Percentiles rank a stretch among this genome's conserved stretches.
These are phyloP conservation scores for Sclerotinia minor DNA, from an alignment of 2,329 filamentous ascomycete species.

Conservation along the genomic window DNA sequence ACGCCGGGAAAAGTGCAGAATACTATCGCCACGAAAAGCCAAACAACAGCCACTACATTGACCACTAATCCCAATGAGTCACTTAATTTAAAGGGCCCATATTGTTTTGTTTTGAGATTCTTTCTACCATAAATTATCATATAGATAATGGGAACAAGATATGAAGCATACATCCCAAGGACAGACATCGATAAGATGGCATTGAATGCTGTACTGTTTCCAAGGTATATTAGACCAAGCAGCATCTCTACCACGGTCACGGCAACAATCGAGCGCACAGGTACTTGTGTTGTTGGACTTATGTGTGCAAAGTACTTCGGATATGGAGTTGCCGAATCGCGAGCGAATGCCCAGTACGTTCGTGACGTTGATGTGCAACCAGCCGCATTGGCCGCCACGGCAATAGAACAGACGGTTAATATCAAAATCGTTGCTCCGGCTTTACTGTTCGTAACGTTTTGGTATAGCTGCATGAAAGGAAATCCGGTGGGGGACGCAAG, in stretches of 20 bases:
- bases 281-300: constrained; percentile 40
- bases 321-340: constrained; percentile 45
- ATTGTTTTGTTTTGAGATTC: constrained; percentile 32
- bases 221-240: constrained; percentile 50
- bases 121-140: constrained; percentile 45
- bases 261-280: constrained; percentile 45
- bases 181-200: constrained; percentile 50
- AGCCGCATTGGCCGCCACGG: constrained; percentile 50
- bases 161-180: constrained; percentile 48
- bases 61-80: constrained; percentile 40
- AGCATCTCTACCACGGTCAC: constrained; percentile 48
- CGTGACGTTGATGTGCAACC: constrained; percentile 48
- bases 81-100: constrained; percentile 41
- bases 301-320: constrained; percentile 45
- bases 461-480: constrained; percentile 49
- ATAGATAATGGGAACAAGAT: constrained; percentile 45
- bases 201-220: constrained; percentile 50
- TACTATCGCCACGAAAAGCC: constrained; percentile 48
- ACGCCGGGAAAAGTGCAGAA: constrained; percentile 49
- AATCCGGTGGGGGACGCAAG: constrained; percentile 47
- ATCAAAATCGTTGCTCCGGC: constrained; percentile 14
- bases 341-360: constrained; percentile 49
- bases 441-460: constrained; percentile 43
- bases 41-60: constrained; percentile 48
- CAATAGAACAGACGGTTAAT: constrained; percentile 42